These are phyloP conservation scores for Omphalotus olearius DNA, from an alignment of 1,284 basidiomycete species.

Conservation along the genomic window DNA sequence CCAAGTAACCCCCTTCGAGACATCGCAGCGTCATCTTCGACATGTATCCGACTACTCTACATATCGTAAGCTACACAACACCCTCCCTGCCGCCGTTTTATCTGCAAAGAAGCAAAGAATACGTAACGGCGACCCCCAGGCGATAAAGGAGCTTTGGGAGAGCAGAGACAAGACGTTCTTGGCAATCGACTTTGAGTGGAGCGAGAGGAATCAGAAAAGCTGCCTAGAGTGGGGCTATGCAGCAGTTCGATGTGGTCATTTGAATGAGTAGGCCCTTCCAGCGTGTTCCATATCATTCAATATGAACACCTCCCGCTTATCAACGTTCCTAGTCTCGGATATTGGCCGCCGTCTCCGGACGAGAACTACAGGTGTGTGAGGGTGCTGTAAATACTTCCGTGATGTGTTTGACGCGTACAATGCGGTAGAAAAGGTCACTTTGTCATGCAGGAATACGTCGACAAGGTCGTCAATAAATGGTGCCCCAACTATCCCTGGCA, in stretches of 20 bases:
- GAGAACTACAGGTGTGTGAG: constrained; percentile 69
- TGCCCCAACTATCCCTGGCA: constrained; percentile 64
- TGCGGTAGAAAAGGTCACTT: constrained; percentile 72
- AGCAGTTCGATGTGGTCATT: constrained; percentile 68
- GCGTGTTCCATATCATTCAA: constrained; percentile 9
- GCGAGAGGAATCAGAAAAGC: constrained; percentile 67
- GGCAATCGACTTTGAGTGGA: constrained; percentile 74
- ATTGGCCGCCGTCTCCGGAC: constrained; percentile 80
- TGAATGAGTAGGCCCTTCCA: constrained; percentile 64
- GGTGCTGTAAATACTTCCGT: background rate
- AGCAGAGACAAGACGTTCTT: constrained; percentile 69
- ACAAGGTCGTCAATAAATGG: constrained; percentile 61
- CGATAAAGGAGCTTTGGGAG: constrained; percentile 69
- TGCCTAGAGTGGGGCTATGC: constrained; percentile 81
- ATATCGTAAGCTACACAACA: constrained; percentile 72
- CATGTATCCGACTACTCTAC: constrained; percentile 64
- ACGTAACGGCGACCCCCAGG: constrained; percentile 62
- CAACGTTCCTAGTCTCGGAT: constrained; percentile 44
- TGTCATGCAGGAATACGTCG: constrained; percentile 73
- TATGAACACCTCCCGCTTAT: constrained; percentile 8
- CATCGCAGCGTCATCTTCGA: constrained; percentile 60
- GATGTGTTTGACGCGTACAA: background rate
- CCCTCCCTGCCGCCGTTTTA: constrained; percentile 69
- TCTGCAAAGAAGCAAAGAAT: constrained; percentile 67
- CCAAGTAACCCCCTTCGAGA: constrained; percentile 63